These are phyloP conservation scores for Penicillium sp. DNA, from an alignment of 2,329 filamentous ascomycete species.

Conservation along the genomic window DNA sequence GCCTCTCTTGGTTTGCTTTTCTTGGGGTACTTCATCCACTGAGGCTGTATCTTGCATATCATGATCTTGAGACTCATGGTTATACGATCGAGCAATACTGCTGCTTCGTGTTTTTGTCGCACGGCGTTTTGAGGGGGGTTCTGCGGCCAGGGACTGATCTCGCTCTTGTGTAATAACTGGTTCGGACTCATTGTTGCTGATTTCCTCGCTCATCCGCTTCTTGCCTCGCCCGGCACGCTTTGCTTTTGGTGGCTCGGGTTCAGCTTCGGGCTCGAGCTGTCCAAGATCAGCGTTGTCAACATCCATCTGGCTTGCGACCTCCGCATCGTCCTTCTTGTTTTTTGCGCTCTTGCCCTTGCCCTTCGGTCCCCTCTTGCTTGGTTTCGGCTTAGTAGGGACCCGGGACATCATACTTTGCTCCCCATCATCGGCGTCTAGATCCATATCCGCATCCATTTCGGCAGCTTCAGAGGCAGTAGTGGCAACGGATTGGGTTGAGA, in stretches of 20 bases:
- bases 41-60: constrained; percentile 36
- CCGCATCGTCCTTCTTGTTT: constrained; percentile 47
- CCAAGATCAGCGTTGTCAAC: constrained; percentile 31
- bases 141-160: constrained; percentile 24
- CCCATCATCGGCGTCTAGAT: constrained; percentile 56
- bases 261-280: constrained; percentile 26
- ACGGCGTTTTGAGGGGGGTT: constrained; percentile 62
- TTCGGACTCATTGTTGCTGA: constrained; percentile 33
- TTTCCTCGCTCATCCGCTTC: constrained; percentile 67
- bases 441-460: constrained; percentile 44
- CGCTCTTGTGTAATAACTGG: constrained; percentile 21
- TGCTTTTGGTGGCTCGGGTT: constrained; percentile 31
- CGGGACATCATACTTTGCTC: constrained; percentile 60
- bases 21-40: constrained; percentile 23
- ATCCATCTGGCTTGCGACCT: constrained; percentile 45
- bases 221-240: constrained; percentile 53
- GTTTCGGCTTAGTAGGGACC: constrained; percentile 57
- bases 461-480: constrained; percentile 51
- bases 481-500: constrained; percentile 56
- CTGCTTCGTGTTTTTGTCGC: constrained; percentile 58
- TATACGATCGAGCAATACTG: constrained; percentile 44
- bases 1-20: constrained; percentile 51
- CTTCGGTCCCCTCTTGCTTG: constrained; percentile 48
- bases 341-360: constrained; percentile 41
- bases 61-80: constrained; percentile 40